Base-by-base conservation (phyloP, 352 stramenopile genomes). In the Pythium rishiriense region DNA sequence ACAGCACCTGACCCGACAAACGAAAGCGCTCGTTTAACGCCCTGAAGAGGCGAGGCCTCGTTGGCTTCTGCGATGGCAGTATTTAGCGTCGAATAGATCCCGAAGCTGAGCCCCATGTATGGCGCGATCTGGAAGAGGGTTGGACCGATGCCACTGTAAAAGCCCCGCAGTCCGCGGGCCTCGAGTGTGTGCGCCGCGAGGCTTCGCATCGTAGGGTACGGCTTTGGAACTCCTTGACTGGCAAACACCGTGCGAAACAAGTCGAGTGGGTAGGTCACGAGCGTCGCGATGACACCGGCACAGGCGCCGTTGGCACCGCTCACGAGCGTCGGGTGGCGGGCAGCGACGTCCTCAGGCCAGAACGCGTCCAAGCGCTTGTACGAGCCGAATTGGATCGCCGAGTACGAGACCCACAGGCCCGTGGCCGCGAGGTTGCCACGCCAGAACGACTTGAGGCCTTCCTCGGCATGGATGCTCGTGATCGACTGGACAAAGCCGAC, bases 21-120 rank as follows among this genome's bases (percentile, higher is more conserved):
- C 12, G 84, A 88, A 22, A 95, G 45, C 28, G 68, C 61, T 47
- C 70, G 80, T 3, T 68, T 62, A 19, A 76, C n/a, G 6, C 22
- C 51, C 41, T 64, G 57, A 26, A 64, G 46, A 17, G 56, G 43
- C 37, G 62, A 25, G 41, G 67, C 51, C 25, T 53, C 53, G 42
- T 76, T 61, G 29, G 73, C 52, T 10, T 62, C 68, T 64, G 59
- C 55, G 66, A 64, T 58, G 8, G 75, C 21, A 3, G 69, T 59
- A 58, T 87, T 86, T 22, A 97, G 66, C 19, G 69, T 76, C 41
- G 79, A 72, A 72, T 98, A 98, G 53, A 98, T 89, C 22, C 87
- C 78, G 81, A 99, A 99, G 68, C 94, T 98, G 12, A 98, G 68
- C 0, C 96, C 96, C 90, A 98, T 98, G 75, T 98, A 98, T 15